Base-by-base conservation (phyloP, 352 stramenopile species). In the Blastocystis hominis region DNA sequence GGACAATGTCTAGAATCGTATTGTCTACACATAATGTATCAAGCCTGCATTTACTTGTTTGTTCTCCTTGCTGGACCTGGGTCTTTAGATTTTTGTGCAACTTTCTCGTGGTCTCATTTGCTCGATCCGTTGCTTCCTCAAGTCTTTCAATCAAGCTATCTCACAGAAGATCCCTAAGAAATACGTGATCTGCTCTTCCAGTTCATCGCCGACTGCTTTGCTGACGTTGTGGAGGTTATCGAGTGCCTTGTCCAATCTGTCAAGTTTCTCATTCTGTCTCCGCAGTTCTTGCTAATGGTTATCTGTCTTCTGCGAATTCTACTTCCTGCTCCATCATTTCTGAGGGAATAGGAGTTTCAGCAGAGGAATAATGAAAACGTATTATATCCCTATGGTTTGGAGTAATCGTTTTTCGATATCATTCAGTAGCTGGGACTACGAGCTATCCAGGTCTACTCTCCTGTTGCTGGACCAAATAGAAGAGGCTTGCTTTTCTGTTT, bases 151-250 rank as follows among this genome's bases (percentile, higher is more conserved):
- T 80, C 20, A 80, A 46, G 30, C 70, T 80, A 64, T 6, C 10
- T 3, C 15, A 42, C 44, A 62, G 10, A 24, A 30, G 1, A 64
- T 20, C 3, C 36, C n/a, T n/a, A 62, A 40, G 10, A 47, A 9
- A 7, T 40, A 80, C 70, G 70, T 80, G 30, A 80, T 80, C 50
- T 80, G 70, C 40, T 80, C 70, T 64, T 80, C 70, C 46, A 80
- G 24, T n/a, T 62, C 50, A 40, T 80, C 70, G 62, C 70, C 70
- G 1, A 80, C 70, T 13, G 70, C 50, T 63, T 80, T 80, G 30
- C 70, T 80, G 55, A 64, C 50, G 55, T 80, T 3, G 42, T 80
- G 70, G 3, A 80, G 44, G 20, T 4, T 62, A 64, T 80, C 70
- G 3, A 80, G 42, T 10, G 70, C 70, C 24, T 40, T 64, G 38